Conservation (phyloP, 2,329 filamentous ascomycete species). For the Colletotrichum filicis region DNA sequence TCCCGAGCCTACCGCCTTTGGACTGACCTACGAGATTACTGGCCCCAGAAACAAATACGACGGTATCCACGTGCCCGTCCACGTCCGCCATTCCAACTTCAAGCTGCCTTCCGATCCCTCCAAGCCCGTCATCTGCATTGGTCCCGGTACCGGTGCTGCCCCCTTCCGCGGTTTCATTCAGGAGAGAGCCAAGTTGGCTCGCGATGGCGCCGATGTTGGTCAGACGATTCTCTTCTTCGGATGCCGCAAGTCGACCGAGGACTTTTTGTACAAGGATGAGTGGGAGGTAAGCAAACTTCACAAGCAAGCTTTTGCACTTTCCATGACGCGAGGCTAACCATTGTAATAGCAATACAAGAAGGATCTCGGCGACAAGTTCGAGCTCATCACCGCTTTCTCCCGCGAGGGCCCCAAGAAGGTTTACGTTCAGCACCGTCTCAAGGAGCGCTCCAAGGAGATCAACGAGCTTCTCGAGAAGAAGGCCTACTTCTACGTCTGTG, state of each 20-base stretch:
- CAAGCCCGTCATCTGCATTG: slow-evolving; percentile 95
- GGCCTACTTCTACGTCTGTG: slow-evolving; percentile 97
- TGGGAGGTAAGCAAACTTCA: slow-evolving; percentile 78
- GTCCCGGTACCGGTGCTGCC: slow-evolving; percentile 94
- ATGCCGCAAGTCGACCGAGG: slow-evolving; percentile 87
- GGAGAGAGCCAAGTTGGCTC: slow-evolving; percentile 86
- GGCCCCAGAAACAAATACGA: slow-evolving; percentile 98
- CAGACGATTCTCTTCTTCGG: slow-evolving; percentile 94
- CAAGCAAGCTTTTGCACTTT: no score
- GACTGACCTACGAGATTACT: slow-evolving; percentile 84
- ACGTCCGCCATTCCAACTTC: slow-evolving; percentile 98
- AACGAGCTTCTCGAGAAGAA: slow-evolving; percentile 87
- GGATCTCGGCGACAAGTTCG: slow-evolving; percentile 86
- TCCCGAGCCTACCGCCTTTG: slow-evolving; percentile 81
- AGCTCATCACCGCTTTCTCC: slow-evolving; percentile 95
- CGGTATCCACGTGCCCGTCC: slow-evolving; percentile 92
- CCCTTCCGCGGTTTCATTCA: slow-evolving; percentile 97
- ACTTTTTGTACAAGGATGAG: slow-evolving; percentile 92
- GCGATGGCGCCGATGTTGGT: slow-evolving; percentile 84
- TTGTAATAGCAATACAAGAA: slow-evolving; percentile 79
- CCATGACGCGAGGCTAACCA: slow-evolving; percentile 1
- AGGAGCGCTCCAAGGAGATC: slow-evolving; percentile 84
- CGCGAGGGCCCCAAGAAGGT: slow-evolving; percentile 88
- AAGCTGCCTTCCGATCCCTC: slow-evolving; percentile 95
- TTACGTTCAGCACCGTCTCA: slow-evolving; percentile 94